Conservation (phyloP, 1,139 yeast species). For the Saccharomyces hybrid region DNA sequence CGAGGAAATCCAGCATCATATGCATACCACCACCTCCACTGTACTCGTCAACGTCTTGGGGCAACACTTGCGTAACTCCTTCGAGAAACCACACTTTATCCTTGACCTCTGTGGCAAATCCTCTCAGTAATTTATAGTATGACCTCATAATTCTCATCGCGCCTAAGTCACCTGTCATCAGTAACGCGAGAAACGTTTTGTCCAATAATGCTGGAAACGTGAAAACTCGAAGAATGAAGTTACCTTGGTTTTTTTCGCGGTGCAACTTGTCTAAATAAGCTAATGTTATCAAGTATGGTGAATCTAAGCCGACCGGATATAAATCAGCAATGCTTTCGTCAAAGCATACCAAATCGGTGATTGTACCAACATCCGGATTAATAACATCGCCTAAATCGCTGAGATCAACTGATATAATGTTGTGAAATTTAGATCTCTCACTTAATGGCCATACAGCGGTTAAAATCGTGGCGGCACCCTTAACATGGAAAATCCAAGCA, state of each 20-base stretch:
- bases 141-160: conserved; percentile 88
- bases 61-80: conserved; percentile 80
- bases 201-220: conserved; percentile 91
- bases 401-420: conserved; percentile 67
- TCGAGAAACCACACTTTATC: conserved; percentile 91
- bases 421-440: conserved; percentile 64
- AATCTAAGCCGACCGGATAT: conserved; percentile 74
- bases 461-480: conserved; percentile 91
- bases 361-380: conserved; percentile 36
- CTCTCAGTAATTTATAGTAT: conserved; percentile 72
- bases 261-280: conserved; percentile 82
- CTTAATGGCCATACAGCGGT: conserved; percentile 94
- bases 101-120: conserved; percentile 78
- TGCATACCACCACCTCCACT: conserved; percentile 87
- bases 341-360: conserved; percentile 69
- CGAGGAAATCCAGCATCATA: conserved; percentile 80
- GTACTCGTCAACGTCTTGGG: conserved; percentile 76
- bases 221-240: conserved; percentile 78
- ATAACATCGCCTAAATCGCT: conserved; percentile 75
- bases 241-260: conserved; percentile 74
- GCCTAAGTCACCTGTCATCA: conserved; percentile 76
- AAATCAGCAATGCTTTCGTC: conserved; percentile 78
- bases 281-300: conserved; percentile 79
- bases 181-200: conserved; percentile 61
- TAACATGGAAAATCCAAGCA: conserved; percentile 95